Evolutionary conservation across 768 basidiomycete species (phyloP), one percentile per base, ranked within the genome.

Genomic region (Leccinum variicolor): DNA sequence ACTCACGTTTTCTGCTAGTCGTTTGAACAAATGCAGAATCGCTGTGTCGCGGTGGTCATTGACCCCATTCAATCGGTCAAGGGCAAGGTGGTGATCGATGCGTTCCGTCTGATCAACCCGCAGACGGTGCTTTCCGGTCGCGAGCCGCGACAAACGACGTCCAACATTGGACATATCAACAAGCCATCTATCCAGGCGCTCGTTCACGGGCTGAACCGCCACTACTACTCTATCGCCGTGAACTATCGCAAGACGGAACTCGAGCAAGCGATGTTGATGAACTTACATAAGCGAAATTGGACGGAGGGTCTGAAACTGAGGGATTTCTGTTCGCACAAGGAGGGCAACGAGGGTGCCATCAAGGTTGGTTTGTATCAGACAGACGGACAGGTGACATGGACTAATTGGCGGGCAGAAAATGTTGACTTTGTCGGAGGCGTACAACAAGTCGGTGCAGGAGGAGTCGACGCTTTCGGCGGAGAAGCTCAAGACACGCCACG

Each of bases 21-120:
- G 4, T 99, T 99, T 72, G 97, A 99, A 76, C 89, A 87, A 60
- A 86, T 98, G 62, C 87, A 98, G 69, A 79, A 87, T 48, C 89
- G 95, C 58, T 94, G 95, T 25, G 96, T 99, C 25, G 94, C 96
- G 23, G 95, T 98, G 54, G 96, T 98, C 62, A 85, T 98, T 61
- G 97, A 99, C 74, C 97, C 97, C 36, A 98, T 98, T 67, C 97
- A 98, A 74, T 98, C 95, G 41, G 97, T 99, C 68, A 96, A 95
- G 74, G 92, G 92, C 53, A 99, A 98, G 74, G 97, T 99, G 45
- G 97, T 98, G 51, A 98, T 99, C 62, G 97, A 98, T 75, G 97
- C 97, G 3, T 99, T 99, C 81, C 89, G 97, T 57, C 87, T 94
- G 47, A 98, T 99, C 75, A 91, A 90, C 70, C 94, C 95, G 19